Base-by-base conservation (phyloP, 176 grass and related monocot species). In the Triticum timopheevii region DNA sequence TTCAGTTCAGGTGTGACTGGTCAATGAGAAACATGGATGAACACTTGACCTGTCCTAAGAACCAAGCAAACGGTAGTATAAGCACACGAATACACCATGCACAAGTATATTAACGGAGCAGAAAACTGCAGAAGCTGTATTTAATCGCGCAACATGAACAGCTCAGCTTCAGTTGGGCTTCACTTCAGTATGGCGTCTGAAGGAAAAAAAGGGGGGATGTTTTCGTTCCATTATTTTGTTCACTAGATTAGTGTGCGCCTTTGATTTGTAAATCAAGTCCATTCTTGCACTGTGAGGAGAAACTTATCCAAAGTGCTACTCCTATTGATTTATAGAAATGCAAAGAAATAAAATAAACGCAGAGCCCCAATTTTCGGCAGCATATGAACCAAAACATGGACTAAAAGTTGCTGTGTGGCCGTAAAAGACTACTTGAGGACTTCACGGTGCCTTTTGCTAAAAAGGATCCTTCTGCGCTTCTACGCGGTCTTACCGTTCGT, bases 1-100 rank as follows among this genome's bases (percentile, higher is more conserved):
- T 76, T 91, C 49, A 80, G 47, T 10, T 70, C 81, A 75, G 5
- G 24, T 13, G 63, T 9, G 52, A 12, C 33, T 27, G 83, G 58
- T 78, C 76, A 80, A 44, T 25, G 61, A 66, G 35, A 68, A 80
- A 3, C 69, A 50, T 62, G 61, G 17, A 44, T 10, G 52, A 65
- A 8, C 33, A 58, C 9, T 47, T 83, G 34, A 49, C 47, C 72
- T 88, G 72, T 20, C 3, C 7, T 36, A 49, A 69, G 17, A 76
- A 84, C 58, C 77, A 84, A 30, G 5, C 10, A 50, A 50, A 65
- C 20, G 4, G n/a, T 54, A 54, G 17, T 70, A 63, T 80, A 30
- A 69, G 23, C 25, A 62, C 20, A 69, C 65, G 61, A 28, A 28
- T 28, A 28, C 28, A 28, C 28, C 28, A 15, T 45, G 61, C 25